Base-by-base conservation (phyloP, 257 asterid genomes). In the Nicotiana tabacum region DNA sequence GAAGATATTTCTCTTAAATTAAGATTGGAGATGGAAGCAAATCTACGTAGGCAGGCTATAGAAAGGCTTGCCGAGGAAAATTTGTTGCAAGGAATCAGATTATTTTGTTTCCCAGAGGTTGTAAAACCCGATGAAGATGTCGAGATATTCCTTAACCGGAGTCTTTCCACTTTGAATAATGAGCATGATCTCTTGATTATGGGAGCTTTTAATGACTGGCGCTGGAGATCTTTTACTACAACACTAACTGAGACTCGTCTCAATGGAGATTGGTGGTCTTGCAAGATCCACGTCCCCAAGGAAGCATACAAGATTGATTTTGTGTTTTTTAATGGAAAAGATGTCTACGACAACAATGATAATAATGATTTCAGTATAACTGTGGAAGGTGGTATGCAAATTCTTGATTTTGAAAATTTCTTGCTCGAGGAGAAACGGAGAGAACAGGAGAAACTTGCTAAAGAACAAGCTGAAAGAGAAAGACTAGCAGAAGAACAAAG, bases 191-290 rank as follows among this genome's bases (percentile, higher is more conserved):
- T 96, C 67, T 7, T 90, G 79, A 92, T 96, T 85, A 94, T 90
- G 97, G 99, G 99, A 82, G 98, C 91, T 74, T 96, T 90, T 82
- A 96, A 96, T 82, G 94, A 87, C 87, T 96, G 97, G 98, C 88
- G 87, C 83, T 96, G 98, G 98, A 93, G 88, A 87, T 91, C 96
- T 62, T 96, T 96, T 86, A 85, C 92, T 53, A 58, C 82, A 72
- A 92, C 91, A 72, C 87, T 96, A 92, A 90, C 85, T 82, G 91
- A 91, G 93, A 86, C 89, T 88, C 77, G 86, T 83, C 90, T 96
- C 24, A 88, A 70, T 77, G 97, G 98, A 81, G 99, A 94, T 87
- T 96, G 98, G 99, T 96, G 98, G 98, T 88, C 91, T 84, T 94
- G 98, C 90, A 90, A 68, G 86, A 56, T 96, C 82, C 91, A 90